Conservation (phyloP, 768 basidiomycete species). For the Hypsizygus marmoreus region DNA sequence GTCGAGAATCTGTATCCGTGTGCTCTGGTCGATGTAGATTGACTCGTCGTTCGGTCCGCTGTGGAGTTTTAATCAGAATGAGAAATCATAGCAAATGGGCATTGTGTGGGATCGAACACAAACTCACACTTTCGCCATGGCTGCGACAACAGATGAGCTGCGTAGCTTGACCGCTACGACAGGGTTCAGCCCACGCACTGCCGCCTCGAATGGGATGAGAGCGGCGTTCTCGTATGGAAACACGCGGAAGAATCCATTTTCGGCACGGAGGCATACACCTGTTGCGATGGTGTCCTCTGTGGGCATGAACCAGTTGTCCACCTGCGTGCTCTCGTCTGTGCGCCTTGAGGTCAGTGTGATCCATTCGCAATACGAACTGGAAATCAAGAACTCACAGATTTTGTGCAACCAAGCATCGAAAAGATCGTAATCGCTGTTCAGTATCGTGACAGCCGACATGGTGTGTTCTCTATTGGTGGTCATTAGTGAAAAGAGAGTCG, state of each 20-base stretch:
- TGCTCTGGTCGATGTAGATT: conserved; percentile 75
- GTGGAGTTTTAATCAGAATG: no score
- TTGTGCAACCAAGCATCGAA: conserved; percentile 81
- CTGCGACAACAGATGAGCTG: conserved; percentile 76
- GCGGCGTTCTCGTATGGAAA: conserved; percentile 82
- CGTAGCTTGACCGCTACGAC: conserved; percentile 81
- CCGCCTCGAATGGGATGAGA: conserved; percentile 78
- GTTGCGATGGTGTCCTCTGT: conserved; percentile 69
- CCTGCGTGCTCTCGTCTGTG: conserved; percentile 58
- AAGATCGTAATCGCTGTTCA: conserved; percentile 72
- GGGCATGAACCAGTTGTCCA: conserved; percentile 84
- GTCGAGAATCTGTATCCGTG: conserved; percentile 83
- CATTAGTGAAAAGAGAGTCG: neutral
- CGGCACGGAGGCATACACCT: conserved; percentile 74
- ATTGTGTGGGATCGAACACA: neutral
- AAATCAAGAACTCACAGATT: conserved; percentile 49
- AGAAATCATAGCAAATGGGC: conserved; percentile 5
- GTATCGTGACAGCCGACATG: conserved; percentile 41
- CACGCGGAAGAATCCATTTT: conserved; percentile 65
- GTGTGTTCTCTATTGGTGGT: neutral
- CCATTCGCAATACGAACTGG: neutral
- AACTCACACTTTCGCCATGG: conserved; percentile 65
- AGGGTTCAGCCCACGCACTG: conserved; percentile 75
- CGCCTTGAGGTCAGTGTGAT: conserved; percentile 3
- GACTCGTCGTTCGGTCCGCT: conserved; percentile 55